A percentile compares a stretch with the other conserved stretches of the same genome.
Evolutionary conservation across 805 yeast species (phyloP).

Genomic region (Pichia insulana): DNA sequence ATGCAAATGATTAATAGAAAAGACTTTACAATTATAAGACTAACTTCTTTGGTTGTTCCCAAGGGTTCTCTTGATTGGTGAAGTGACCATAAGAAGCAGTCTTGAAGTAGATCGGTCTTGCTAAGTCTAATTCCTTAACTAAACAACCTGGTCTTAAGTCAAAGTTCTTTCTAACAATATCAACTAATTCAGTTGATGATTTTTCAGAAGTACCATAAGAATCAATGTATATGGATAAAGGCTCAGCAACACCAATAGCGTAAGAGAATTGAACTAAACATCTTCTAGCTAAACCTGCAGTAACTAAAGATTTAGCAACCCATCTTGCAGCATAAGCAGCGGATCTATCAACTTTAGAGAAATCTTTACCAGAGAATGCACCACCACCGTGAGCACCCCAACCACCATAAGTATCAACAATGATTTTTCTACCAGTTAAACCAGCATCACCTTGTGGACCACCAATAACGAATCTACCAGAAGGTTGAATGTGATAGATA

Average conservation of each 20-base stretch:
- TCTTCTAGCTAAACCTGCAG: conserved; percentile 93
- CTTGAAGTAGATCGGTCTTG: conserved; percentile 98
- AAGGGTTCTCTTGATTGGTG: conserved; percentile 96
- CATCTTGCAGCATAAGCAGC: conserved; percentile 99
- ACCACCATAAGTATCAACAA: conserved; percentile 99
- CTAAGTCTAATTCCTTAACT: conserved; percentile 92
- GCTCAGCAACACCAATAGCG: conserved; percentile 99
- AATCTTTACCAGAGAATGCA: conserved; percentile 99
- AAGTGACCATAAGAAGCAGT: conserved; percentile 99
- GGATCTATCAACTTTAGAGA: conserved; percentile 98
- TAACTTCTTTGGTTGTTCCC: conserved; percentile 94
- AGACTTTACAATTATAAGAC: conserved; percentile 30
- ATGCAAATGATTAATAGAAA: neutral
- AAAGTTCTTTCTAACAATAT: conserved; percentile 85
- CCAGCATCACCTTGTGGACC: conserved; percentile 99
- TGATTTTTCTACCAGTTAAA: conserved; percentile 98
- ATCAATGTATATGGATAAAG: conserved; percentile 94
- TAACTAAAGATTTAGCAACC: conserved; percentile 97
- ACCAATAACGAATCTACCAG: conserved; percentile 99
- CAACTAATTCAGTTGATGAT: conserved; percentile 84
- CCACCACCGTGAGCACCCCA: conserved; percentile 99
- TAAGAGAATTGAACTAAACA: conserved; percentile 97
- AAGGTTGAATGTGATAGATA: conserved; percentile 96
- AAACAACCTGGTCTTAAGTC: conserved; percentile 99
- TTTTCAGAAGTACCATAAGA: conserved; percentile 95